Conservation (phyloP, 306 rosid genomes). For the Sechiopsis laciniata region DNA sequence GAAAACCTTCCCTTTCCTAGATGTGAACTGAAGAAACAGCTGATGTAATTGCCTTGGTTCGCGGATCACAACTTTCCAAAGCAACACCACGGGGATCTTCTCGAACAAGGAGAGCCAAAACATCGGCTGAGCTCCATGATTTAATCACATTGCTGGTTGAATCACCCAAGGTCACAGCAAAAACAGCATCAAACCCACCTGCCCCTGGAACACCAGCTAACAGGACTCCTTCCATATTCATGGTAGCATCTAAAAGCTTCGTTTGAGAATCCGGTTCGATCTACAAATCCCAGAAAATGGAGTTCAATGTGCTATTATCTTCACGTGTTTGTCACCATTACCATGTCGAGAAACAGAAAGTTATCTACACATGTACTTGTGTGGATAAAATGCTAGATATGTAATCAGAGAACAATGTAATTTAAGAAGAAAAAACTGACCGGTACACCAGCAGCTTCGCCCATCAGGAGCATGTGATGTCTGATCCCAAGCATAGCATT, state of each 20-base stretch:
- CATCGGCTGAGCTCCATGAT: constrained; percentile 53
- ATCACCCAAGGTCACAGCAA: constrained; percentile 74
- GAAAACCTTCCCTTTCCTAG: constrained; percentile 19
- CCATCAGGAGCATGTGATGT: constrained; percentile 73
- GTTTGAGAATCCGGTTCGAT: constrained; percentile 94
- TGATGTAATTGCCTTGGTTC: constrained; percentile 62
- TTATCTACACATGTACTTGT: not conserved
- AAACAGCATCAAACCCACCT: constrained; percentile 94
- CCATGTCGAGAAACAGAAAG: not conserved
- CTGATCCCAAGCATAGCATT: constrained; percentile 79
- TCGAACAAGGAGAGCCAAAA: constrained; percentile 80
- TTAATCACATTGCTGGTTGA: constrained; percentile 47
- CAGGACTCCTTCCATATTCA: constrained; percentile 88
- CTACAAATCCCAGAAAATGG: constrained; percentile 35
- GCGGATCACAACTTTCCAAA: constrained; percentile 69
- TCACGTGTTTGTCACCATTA: not conserved
- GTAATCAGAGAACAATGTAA: not conserved
- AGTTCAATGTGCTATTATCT: constrained; percentile 10
- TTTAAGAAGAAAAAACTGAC: constrained; percentile 41
- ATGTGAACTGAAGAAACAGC: constrained; percentile 63
- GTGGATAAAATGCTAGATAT: not conserved
- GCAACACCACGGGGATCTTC: constrained; percentile 91
- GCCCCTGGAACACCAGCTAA: constrained; percentile 99
- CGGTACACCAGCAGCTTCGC: constrained; percentile 93
- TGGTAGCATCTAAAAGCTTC: constrained; percentile 67